phyloP scores from a whole-genome alignment of 495 filamentous ascomycete genomes.

The Penicillium samsonianum region DNA sequence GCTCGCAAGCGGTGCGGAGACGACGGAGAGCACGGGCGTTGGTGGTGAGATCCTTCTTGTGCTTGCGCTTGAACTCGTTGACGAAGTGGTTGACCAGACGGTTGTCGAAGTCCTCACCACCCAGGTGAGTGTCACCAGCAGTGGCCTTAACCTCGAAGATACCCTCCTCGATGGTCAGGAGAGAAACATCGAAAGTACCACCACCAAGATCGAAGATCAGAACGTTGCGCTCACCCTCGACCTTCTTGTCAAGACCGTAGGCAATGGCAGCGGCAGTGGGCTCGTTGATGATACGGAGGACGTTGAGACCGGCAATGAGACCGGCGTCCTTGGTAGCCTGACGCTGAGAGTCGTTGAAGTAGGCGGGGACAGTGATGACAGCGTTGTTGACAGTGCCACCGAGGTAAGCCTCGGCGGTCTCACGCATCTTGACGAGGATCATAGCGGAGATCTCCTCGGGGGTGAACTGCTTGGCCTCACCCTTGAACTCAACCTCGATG shows the following conservation, averaged over 20 bases:
- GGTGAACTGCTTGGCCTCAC: constrained; percentile 91
- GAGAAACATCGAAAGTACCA: constrained; percentile 99
- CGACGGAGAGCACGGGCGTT: constrained; percentile 97
- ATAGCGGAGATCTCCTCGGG: constrained; percentile 86
- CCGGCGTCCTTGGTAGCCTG: constrained; percentile 98
- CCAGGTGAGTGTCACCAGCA: constrained; percentile 97
- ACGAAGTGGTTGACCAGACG: constrained; percentile 96
- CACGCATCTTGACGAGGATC: constrained; percentile 90
- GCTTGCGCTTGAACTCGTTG: constrained; percentile 88
- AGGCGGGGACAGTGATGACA: constrained; percentile 94
- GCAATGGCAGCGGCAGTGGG: constrained; percentile 95
- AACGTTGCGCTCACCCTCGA: constrained; percentile 94
- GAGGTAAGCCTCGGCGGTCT: constrained; percentile 85
- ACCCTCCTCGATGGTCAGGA: constrained; percentile 97
- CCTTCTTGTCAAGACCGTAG: constrained; percentile 98
- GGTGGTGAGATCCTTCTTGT: constrained; percentile 77
- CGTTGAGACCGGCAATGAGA: constrained; percentile 92
- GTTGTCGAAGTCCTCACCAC: constrained; percentile 99
- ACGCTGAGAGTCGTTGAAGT: constrained; percentile 98
- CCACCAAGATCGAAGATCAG: constrained; percentile 99
- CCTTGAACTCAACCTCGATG: constrained; percentile 94
- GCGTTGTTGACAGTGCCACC: constrained; percentile 92
- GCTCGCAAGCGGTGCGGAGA: constrained; percentile 97
- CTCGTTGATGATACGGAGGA: constrained; percentile 96
- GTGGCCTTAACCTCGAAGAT: constrained; percentile 99